Evolutionary conservation across 1,284 basidiomycete genomes (phyloP).

Genomic region (Pterulicium gracile): DNA sequence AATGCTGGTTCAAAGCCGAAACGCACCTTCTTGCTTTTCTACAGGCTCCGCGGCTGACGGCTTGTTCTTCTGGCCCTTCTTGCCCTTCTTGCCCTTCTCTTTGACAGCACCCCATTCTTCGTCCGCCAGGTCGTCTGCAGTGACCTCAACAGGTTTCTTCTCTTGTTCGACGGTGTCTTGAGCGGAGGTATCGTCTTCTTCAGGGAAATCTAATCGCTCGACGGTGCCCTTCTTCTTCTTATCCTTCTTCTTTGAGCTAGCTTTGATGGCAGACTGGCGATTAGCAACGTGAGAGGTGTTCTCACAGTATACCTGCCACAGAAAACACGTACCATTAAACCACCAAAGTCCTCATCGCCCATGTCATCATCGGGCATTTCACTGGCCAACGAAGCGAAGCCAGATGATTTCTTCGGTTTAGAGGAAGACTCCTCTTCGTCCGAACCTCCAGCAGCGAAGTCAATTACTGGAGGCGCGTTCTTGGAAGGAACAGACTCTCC

Average conservation of each 20-base stretch:
- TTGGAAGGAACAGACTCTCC: constrained; percentile 48
- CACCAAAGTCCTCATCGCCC: constrained; percentile 71
- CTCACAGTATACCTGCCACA: background rate
- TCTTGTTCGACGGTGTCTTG: background rate
- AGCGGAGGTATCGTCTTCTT: constrained; percentile 23
- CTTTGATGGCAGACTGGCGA: constrained; percentile 45
- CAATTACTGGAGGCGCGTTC: constrained; percentile 15
- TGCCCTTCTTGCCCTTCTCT: constrained; percentile 33
- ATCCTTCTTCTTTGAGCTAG: constrained; percentile 48
- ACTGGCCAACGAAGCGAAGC: constrained; percentile 40
- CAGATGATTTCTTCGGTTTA: constrained; percentile 21
- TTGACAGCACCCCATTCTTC: constrained; percentile 57
- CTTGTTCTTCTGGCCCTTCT: constrained; percentile 51
- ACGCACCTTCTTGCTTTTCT: constrained; percentile 23
- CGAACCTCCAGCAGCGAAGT: constrained; percentile 26
- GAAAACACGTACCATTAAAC: constrained; percentile 62
- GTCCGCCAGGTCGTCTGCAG: constrained; percentile 55
- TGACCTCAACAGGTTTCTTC: constrained; percentile 36
- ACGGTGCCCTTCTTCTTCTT: constrained; percentile 35
- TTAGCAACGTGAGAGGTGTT: background rate
- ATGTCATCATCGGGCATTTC: constrained; percentile 43
- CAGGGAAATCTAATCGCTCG: constrained; percentile 12
- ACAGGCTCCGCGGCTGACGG: constrained; percentile 41
- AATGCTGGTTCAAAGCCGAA: background rate
- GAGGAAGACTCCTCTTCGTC: constrained; percentile 27